phyloP scores from a whole-genome alignment of 306 rosid species.

The Cyamopsis tetragonoloba region DNA sequence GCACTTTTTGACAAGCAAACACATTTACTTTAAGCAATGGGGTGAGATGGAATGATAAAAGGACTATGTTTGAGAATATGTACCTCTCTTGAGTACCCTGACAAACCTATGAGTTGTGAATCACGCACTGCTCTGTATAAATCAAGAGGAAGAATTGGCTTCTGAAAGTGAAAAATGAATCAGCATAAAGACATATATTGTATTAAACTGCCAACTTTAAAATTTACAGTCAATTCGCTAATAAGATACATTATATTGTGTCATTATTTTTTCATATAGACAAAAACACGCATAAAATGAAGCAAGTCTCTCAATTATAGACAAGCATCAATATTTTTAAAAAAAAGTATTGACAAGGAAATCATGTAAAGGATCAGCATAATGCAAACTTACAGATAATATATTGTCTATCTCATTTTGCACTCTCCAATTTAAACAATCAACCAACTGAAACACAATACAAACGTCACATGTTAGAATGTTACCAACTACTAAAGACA shows the following conservation, averaged over 20 bases:
- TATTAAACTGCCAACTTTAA: neutral
- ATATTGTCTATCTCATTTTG: conserved; percentile 83
- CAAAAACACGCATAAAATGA: neutral
- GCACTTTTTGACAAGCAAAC: neutral
- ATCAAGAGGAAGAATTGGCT: conserved; percentile 74
- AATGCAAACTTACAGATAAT: conserved; percentile 58
- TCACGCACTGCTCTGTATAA: conserved; percentile 82
- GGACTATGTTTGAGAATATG: conserved; percentile 25
- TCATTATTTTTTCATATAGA: neutral
- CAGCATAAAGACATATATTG: neutral
- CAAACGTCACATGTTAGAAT: neutral
- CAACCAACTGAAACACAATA: conserved; percentile 66
- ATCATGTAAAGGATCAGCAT: neutral
- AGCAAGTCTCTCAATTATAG: neutral
- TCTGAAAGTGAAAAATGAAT: conserved; percentile 64
- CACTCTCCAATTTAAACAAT: conserved; percentile 88
- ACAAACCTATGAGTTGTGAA: conserved; percentile 85
- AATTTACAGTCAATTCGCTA: neutral
- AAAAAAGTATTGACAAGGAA: neutral
- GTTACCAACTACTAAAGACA: neutral
- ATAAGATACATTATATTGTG: neutral
- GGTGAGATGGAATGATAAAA: neutral
- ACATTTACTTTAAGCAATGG: neutral
- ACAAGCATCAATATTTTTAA: neutral
- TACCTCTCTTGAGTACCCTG: conserved; percentile 96